A percentile compares a stretch with the other conserved stretches of the same genome.
Conservation (phyloP, 305 asterid genomes). For the Petunia hybrid region DNA sequence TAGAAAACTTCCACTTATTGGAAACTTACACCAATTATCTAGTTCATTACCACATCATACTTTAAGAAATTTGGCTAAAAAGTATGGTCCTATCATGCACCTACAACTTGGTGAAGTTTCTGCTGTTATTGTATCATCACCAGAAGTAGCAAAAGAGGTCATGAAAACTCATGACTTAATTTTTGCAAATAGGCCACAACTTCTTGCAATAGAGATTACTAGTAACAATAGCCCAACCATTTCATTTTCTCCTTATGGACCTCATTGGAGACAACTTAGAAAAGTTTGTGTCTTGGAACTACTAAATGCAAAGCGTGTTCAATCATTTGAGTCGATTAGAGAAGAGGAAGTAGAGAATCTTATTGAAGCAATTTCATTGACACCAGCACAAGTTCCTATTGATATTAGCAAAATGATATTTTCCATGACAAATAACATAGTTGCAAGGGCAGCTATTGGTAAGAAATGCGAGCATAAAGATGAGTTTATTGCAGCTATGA, state of each 20-base stretch:
- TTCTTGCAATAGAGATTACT: slow-evolving; percentile 9
- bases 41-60: slow-evolving; percentile 18
- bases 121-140: slow-evolving; percentile 24
- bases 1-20: slow-evolving; percentile 34
- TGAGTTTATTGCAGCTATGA: background rate
- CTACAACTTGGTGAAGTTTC: slow-evolving; percentile 29
- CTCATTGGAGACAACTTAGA: slow-evolving; percentile 39
- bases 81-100: slow-evolving; percentile 30
- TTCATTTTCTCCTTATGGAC: slow-evolving; percentile 32
- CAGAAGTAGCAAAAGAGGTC: slow-evolving; percentile 26
- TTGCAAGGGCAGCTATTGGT: slow-evolving; percentile 39
- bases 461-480: slow-evolving; percentile 27
- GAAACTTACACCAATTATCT: slow-evolving; percentile 32
- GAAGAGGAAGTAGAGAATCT: slow-evolving; percentile 33
- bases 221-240: slow-evolving; percentile 23
- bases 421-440: slow-evolving; percentile 32
- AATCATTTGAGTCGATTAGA: slow-evolving; percentile 30
- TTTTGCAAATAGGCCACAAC: slow-evolving; percentile 32
- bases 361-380: slow-evolving; percentile 7
- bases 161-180: slow-evolving; percentile 28
- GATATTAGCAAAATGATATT: slow-evolving; percentile 31
- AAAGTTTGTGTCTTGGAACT: slow-evolving; percentile 34
- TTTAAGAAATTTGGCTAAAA: slow-evolving; percentile 6
- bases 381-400: background rate
- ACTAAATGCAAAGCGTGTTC: slow-evolving; percentile 34